Evolutionary conservation across 768 basidiomycete genomes (phyloP), one percentile per base, ranked within the genome.

Genomic region (Arthromyces matolae): DNA sequence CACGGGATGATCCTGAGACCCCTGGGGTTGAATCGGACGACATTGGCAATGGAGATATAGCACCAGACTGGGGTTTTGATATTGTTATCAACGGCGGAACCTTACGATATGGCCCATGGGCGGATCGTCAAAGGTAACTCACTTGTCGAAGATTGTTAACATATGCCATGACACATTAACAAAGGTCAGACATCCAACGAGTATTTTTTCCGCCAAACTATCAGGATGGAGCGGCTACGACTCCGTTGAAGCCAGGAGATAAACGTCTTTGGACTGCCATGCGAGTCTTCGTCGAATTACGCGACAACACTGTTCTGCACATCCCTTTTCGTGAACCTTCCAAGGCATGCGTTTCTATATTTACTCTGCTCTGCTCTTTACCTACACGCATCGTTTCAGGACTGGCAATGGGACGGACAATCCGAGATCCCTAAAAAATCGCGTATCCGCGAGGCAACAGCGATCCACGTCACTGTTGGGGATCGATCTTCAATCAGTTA

Each of bases 61-160:
- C 88, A 18, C 95, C 95, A 5, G 91, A 98, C 60, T 98, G 93
- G 90, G 95, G 94, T 3, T 69, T 96, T 20, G 90, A 98, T 59
- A 56, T 98, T 14, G 76, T 84, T 14, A 71, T 97, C n/a, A 71
- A 80, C 49, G 83, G 83, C 14, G 94, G 91, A 0, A 64, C 75
- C 28, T 54, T 96, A 28, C 78, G 81, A 16, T 98, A 97, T 61
- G 95, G 95, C 4, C 95, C 95, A 3, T 98, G 95, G 95, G 87
- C 93, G 19, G 95, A 98, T 67, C 78, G 94, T 20, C 95, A 96
- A 65, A 75, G 93, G 89, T 84, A 60, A 56, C 50, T 18, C 42
- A 10, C 20, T 32, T 19, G 14, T 1, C 29, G 6, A 16, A 22
- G 4, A 22, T 8, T 24, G 10, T 22, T 13, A 34, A n/a, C n/a